Conservation (phyloP, 768 basidiomycete genomes). For the Amanita phalloides region DNA sequence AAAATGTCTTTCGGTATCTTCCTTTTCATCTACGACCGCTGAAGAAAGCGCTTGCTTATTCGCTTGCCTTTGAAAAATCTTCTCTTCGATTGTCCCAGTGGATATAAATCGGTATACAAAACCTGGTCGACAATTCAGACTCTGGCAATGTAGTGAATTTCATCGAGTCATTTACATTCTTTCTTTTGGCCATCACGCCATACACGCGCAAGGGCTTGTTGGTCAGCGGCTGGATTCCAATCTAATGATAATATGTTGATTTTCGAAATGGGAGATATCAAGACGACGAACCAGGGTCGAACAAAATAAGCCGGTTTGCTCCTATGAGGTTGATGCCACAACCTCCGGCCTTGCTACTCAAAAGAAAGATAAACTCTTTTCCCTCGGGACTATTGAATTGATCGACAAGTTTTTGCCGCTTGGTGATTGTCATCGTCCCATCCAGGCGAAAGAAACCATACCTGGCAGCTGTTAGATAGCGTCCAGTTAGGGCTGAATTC, state of each 20-base stretch:
- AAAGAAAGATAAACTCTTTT: slow-evolving; percentile 88
- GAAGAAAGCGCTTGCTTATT: slow-evolving; percentile 95
- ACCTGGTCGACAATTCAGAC: slow-evolving; percentile 32
- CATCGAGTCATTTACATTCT: slow-evolving; percentile 58
- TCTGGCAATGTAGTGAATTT: neutral
- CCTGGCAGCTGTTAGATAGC: slow-evolving; percentile 27
- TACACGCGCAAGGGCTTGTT: slow-evolving; percentile 95
- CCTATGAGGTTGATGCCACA: slow-evolving; percentile 97
- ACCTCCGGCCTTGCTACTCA: slow-evolving; percentile 93
- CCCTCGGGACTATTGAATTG: slow-evolving; percentile 91
- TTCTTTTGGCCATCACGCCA: slow-evolving; percentile 99
- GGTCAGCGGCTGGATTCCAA: slow-evolving; percentile 98
- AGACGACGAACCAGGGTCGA: slow-evolving; percentile 67
- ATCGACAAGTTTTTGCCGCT: slow-evolving; percentile 92
- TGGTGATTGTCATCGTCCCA: slow-evolving; percentile 85
- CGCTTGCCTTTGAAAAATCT: slow-evolving; percentile 96
- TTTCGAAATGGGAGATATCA: neutral
- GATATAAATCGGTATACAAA: slow-evolving; percentile 98
- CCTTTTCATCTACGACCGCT: slow-evolving; percentile 96
- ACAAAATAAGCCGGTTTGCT: slow-evolving; percentile 89
- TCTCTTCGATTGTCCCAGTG: slow-evolving; percentile 96
- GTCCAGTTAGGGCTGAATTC: neutral
- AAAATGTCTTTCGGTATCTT: slow-evolving; percentile 93
- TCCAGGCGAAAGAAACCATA: slow-evolving; percentile 91
- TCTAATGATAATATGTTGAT: slow-evolving; percentile 34